phyloP scores from a whole-genome alignment of 202 grass and related monocot genomes.

The Panicum hallii region DNA sequence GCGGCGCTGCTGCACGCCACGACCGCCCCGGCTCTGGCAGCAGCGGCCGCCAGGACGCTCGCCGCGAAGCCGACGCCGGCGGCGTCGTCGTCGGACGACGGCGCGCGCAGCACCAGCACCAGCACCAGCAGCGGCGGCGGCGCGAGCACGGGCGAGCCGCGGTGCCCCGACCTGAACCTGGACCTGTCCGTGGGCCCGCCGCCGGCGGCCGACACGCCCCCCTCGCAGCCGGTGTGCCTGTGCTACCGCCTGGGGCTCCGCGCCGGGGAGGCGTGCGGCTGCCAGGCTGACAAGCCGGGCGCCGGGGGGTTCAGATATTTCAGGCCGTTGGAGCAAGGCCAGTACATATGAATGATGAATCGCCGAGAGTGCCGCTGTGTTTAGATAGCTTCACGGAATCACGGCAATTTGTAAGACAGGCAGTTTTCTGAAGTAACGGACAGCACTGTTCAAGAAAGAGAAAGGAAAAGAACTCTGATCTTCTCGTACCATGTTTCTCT shows the following conservation, averaged over 20 bases:
- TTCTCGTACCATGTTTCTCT: background rate
- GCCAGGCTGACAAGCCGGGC: slow-evolving; percentile 43
- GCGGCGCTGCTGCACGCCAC: slow-evolving; percentile 38
- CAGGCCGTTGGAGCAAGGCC: slow-evolving; percentile 68
- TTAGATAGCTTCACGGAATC: slow-evolving; percentile 18
- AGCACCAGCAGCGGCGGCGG: slow-evolving; percentile 56
- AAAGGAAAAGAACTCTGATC: slow-evolving; percentile 1
- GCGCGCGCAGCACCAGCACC: slow-evolving; percentile 40
- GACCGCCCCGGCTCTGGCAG: background rate
- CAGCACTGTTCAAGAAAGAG: background rate
- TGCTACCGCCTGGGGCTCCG: slow-evolving; percentile 81
- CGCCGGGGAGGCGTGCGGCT: slow-evolving; percentile 62
- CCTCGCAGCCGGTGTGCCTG: slow-evolving; percentile 70
- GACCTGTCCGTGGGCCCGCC: slow-evolving; percentile 69
- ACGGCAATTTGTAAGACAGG: slow-evolving; percentile 40
- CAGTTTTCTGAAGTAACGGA: slow-evolving; percentile 24
- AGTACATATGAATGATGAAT: slow-evolving; percentile 51
- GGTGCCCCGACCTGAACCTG: slow-evolving; percentile 87
- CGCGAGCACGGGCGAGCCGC: slow-evolving; percentile 55
- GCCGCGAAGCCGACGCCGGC: background rate
- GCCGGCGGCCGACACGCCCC: slow-evolving; percentile 39
- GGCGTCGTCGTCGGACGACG: slow-evolving; percentile 41
- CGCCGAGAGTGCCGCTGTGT: background rate
- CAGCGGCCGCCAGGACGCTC: background rate
- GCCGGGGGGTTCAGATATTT: slow-evolving; percentile 57